Conservation (phyloP, 2,329 filamentous ascomycete genomes). For the Colletotrichum aenigma region DNA sequence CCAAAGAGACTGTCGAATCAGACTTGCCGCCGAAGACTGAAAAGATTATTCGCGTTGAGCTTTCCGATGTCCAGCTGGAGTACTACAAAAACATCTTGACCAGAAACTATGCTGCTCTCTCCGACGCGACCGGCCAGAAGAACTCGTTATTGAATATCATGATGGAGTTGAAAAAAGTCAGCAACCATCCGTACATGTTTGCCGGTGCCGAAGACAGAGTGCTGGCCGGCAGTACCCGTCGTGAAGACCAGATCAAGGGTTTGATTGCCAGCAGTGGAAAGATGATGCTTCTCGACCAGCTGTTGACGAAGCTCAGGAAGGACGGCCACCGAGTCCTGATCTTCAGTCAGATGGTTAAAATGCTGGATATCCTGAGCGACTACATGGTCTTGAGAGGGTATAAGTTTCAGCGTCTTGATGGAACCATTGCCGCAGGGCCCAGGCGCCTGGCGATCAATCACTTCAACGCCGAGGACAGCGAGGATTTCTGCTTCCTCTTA, state of each 20-base stretch:
- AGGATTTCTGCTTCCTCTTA: slow-evolving; percentile 94
- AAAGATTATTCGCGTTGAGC: slow-evolving; percentile 97
- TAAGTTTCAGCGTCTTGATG: slow-evolving; percentile 92
- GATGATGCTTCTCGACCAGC: slow-evolving; percentile 97
- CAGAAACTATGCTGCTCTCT: slow-evolving; percentile 92
- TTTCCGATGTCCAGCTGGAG: slow-evolving; percentile 94
- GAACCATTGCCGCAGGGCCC: slow-evolving; percentile 87
- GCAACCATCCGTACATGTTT: slow-evolving; percentile 99
- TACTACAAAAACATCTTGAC: slow-evolving; percentile 99
- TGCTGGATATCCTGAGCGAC: slow-evolving; percentile 94
- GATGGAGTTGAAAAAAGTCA: slow-evolving; percentile 99
- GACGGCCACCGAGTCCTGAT: slow-evolving; percentile 96
- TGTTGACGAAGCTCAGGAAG: slow-evolving; percentile 90
- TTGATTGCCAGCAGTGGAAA: slow-evolving; percentile 97
- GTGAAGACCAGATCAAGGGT: slow-evolving; percentile 90
- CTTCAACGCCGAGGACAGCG: slow-evolving; percentile 95
- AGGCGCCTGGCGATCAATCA: slow-evolving; percentile 96
- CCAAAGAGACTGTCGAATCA: slow-evolving; percentile 96
- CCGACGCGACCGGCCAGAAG: slow-evolving; percentile 90
- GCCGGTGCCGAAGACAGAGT: slow-evolving; percentile 91
- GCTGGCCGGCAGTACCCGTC: slow-evolving; percentile 76
- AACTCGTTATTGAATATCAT: slow-evolving; percentile 97
- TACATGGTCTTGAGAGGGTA: slow-evolving; percentile 94
- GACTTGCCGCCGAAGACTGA: slow-evolving; percentile 96
- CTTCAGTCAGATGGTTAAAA: slow-evolving; percentile 99